Percentiles rank a stretch among this genome's conserved stretches.
Evolutionary conservation across 179 eudicot genomes (phyloP).

Genomic region (Corrigiola litoralis): DNA sequence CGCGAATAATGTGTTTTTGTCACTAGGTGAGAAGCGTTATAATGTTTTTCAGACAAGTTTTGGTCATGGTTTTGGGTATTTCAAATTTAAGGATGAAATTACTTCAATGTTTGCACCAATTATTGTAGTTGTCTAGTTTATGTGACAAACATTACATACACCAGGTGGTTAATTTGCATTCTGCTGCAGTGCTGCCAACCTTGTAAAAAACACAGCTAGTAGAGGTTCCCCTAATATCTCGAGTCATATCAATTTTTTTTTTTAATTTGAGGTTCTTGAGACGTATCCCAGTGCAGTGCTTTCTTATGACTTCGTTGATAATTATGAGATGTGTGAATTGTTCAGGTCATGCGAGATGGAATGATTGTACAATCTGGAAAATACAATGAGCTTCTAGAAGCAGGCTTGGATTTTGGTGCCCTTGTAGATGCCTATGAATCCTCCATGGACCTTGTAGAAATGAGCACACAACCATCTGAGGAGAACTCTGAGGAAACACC

Average conservation of each 20-base stretch:
- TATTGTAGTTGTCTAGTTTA: too few relatives aligned
- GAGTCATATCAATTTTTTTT: background rate
- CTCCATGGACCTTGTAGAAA: conserved; percentile 79
- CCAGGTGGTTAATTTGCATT: too few relatives aligned
- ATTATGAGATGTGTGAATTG: background rate
- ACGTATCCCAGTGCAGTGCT: background rate
- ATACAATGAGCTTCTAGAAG: conserved; percentile 52
- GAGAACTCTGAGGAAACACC: conserved; percentile 1
- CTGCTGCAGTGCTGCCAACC: too few relatives aligned
- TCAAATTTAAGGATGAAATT: too few relatives aligned
- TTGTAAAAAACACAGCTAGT: too few relatives aligned
- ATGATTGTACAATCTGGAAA: conserved; percentile 77
- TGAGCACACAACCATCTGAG: conserved; percentile 21
- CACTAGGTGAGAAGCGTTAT: too few relatives aligned
- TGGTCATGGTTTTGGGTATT: too few relatives aligned
- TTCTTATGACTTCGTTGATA: background rate
- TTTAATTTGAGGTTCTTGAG: background rate
- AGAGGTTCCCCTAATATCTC: too few relatives aligned
- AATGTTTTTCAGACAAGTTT: too few relatives aligned
- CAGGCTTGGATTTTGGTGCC: conserved; percentile 60
- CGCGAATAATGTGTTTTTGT: background rate
- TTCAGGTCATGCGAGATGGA: conserved; percentile 88
- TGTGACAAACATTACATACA: too few relatives aligned
- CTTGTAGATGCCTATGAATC: conserved; percentile 72
- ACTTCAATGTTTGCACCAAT: too few relatives aligned